Evolutionary conservation across 805 yeast genomes (phyloP).

Genomic region (Candida chauliodis): DNA sequence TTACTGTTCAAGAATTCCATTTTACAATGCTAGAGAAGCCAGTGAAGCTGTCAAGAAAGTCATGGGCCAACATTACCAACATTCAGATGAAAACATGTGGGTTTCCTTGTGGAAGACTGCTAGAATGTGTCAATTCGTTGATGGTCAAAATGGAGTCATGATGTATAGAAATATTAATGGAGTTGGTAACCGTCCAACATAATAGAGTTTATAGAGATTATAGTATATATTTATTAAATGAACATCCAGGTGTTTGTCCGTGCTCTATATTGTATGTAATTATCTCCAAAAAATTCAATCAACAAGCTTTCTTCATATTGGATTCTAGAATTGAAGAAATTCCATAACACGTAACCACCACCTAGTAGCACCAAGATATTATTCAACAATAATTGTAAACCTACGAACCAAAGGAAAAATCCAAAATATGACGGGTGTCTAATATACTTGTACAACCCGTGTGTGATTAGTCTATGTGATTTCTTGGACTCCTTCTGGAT

Average conservation of each 20-base stretch:
- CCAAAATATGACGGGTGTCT: conserved; percentile 94
- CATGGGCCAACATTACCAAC: conserved; percentile 77
- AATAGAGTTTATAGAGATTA: conserved; percentile 5
- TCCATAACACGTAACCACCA: conserved; percentile 58
- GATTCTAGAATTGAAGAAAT: conserved; percentile 69
- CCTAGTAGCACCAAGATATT: conserved; percentile 58
- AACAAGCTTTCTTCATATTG: conserved; percentile 66
- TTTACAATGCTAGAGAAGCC: conserved; percentile 81
- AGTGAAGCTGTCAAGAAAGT: conserved; percentile 75
- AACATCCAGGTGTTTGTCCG: conserved; percentile 58
- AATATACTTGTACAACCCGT: conserved; percentile 62
- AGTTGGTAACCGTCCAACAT: conserved; percentile 23
- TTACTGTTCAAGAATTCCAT: conserved; percentile 79
- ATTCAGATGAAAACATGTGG: conserved; percentile 73
- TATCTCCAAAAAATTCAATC: conserved; percentile 65
- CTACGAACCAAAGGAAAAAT: conserved; percentile 90
- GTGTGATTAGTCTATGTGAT: conserved; percentile 66
- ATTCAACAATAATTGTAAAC: conserved; percentile 67
- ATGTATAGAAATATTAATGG: conserved; percentile 76
- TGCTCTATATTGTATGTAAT: conserved; percentile 52
- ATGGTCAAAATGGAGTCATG: conserved; percentile 63
- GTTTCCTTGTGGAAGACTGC: conserved; percentile 58
- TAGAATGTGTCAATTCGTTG: conserved; percentile 69
- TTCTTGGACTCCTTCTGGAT: conserved; percentile 51
- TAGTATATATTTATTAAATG: conserved; percentile 10